Conservation (phyloP, 176 grass and related monocot species). For the Bonia amplexicaulis region DNA sequence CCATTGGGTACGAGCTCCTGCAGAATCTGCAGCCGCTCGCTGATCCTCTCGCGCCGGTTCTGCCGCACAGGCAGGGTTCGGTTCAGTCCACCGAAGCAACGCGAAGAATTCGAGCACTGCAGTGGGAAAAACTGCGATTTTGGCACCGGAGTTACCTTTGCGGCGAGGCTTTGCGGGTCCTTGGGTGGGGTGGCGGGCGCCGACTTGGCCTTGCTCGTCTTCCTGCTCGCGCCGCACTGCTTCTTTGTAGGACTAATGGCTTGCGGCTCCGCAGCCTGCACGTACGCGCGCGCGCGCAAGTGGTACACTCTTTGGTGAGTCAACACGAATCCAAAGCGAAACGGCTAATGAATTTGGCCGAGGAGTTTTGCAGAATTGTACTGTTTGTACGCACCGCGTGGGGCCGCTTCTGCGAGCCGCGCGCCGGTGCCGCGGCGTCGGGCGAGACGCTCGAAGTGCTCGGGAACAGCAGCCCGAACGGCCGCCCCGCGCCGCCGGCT, state of each 20-base stretch:
- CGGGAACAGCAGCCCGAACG: constrained; percentile 37
- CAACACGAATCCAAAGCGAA: neutral
- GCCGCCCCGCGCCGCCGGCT: neutral
- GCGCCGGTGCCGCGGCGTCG: constrained; percentile 31
- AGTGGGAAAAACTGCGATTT: neutral
- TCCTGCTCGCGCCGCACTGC: constrained; percentile 53
- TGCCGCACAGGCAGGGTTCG: constrained; percentile 1
- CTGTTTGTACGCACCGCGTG: constrained; percentile 19
- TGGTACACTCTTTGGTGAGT: neutral
- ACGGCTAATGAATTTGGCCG: neutral
- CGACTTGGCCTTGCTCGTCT: constrained; percentile 46
- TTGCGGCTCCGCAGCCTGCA: constrained; percentile 32
- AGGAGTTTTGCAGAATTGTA: neutral
- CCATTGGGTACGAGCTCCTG: constrained; percentile 96
- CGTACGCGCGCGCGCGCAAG: neutral
- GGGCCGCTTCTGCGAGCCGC: constrained; percentile 38
- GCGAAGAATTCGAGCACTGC: neutral
- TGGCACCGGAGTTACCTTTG: constrained; percentile 35
- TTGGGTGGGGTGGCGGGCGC: constrained; percentile 8
- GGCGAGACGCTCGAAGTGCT: constrained; percentile 12
- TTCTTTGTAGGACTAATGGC: constrained; percentile 47
- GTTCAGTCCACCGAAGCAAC: neutral
- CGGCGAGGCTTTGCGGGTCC: constrained; percentile 43
- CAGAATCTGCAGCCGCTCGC: constrained; percentile 69
- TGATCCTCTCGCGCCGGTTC: constrained; percentile 83